Conservation (phyloP, 2,329 filamentous ascomycete genomes). For the Penicillium oxalicum region DNA sequence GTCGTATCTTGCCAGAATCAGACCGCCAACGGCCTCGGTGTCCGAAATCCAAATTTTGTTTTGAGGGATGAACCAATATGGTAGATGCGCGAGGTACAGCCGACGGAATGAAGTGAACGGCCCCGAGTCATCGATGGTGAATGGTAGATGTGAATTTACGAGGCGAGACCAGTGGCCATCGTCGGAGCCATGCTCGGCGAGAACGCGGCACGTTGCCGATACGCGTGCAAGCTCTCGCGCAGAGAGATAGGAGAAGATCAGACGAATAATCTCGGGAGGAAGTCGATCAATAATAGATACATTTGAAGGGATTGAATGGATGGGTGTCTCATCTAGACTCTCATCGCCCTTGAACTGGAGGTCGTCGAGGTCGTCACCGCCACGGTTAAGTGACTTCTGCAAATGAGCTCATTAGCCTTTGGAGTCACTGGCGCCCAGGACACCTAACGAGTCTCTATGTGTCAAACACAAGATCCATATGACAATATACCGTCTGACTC, state of each 20-base stretch:
- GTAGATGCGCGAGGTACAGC: slow-evolving; percentile 68
- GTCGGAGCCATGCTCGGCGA: slow-evolving; percentile 55
- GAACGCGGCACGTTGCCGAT: slow-evolving; percentile 55
- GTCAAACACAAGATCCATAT: no score
- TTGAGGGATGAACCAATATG: slow-evolving; percentile 76
- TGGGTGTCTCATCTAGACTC: slow-evolving; percentile 6
- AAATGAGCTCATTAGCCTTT: no score
- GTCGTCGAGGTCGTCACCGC: neutral
- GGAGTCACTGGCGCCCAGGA: no score
- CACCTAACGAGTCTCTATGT: no score
- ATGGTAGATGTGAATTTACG: slow-evolving; percentile 63
- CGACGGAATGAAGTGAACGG: slow-evolving; percentile 61
- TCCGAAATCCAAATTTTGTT: slow-evolving; percentile 85
- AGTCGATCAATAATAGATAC: slow-evolving; percentile 41
- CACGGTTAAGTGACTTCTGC: no score
- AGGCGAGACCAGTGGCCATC: slow-evolving; percentile 68
- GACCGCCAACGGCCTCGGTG: slow-evolving; percentile 62
- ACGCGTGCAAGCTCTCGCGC: slow-evolving; percentile 58
- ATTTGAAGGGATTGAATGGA: neutral
- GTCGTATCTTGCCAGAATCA: slow-evolving; percentile 74
- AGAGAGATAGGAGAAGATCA: slow-evolving; percentile 62
- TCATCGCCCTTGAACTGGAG: slow-evolving; percentile 5
- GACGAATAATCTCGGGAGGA: slow-evolving; percentile 68
- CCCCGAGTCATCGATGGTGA: slow-evolving; percentile 49
- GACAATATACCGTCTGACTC: neutral